Evolutionary conservation across 805 yeast species (phyloP).

Genomic region (Wickerhamiella azymoides): DNA sequence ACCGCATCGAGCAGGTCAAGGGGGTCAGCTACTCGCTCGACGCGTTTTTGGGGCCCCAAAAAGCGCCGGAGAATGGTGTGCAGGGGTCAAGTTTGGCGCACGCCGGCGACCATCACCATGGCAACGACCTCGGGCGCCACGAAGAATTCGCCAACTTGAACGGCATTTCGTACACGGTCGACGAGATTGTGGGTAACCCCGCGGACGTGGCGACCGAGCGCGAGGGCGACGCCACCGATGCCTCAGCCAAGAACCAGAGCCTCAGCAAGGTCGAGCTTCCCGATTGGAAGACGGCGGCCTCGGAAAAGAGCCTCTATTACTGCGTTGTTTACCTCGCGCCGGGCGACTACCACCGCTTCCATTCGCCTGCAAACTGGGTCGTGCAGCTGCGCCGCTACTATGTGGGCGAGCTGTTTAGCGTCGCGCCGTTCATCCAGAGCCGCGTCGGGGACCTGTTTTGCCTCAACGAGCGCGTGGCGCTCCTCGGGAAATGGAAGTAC

Average conservation of each 20-base stretch:
- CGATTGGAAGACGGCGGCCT: constrained; percentile 20
- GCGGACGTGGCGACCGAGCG: constrained; percentile 36
- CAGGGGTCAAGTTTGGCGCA: constrained; percentile 10
- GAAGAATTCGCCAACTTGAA: constrained; percentile 65
- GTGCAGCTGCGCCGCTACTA: constrained; percentile 86
- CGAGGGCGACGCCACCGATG: constrained; percentile 54
- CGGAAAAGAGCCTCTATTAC: constrained; percentile 53
- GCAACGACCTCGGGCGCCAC: constrained; percentile 36
- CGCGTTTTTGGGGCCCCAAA: constrained; percentile 66
- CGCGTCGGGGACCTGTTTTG: constrained; percentile 78
- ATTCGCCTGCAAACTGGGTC: constrained; percentile 95
- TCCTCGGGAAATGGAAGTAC: constrained; percentile 89
- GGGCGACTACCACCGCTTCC: constrained; percentile 95
- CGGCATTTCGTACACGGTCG: constrained; percentile 58
- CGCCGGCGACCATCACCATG: neutral
- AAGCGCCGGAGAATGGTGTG: too few species aligned
- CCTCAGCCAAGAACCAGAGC: neutral
- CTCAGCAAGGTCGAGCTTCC: constrained; percentile 13
- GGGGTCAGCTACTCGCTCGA: constrained; percentile 88
- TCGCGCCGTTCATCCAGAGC: constrained; percentile 90
- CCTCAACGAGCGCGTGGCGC: constrained; percentile 86
- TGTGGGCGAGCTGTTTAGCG: constrained; percentile 88
- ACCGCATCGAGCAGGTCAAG: constrained; percentile 79
- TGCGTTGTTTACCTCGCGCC: constrained; percentile 94
- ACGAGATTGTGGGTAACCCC: constrained; percentile 45